A percentile compares a stretch with the other conserved stretches of the same genome.
These are phyloP conservation scores for Tarenaya hassleriana DNA, from an alignment of 345 rosid genomes.

Conservation along the genomic window DNA sequence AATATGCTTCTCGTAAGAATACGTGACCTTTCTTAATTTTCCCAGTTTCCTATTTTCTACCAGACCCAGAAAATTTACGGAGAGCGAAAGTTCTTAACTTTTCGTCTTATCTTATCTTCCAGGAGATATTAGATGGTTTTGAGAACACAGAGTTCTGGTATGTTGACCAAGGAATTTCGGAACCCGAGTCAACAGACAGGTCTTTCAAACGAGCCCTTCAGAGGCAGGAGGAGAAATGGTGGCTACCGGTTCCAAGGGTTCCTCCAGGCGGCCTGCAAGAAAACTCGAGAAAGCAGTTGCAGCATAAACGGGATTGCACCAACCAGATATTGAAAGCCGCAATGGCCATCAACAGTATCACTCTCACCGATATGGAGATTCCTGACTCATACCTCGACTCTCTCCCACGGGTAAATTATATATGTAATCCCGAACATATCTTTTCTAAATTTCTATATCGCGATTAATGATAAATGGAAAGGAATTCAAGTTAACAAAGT, in stretches of 20 bases:
- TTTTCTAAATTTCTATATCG: no score
- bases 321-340: constrained; percentile 96
- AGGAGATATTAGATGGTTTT: constrained; percentile 92
- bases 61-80: neutral
- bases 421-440: no score
- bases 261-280: constrained; percentile 78
- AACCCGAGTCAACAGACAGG: constrained; percentile 59
- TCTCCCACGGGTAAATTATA: constrained; percentile 69
- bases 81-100: no score
- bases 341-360: constrained; percentile 84
- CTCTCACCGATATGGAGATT: constrained; percentile 82
- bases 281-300: constrained; percentile 67
- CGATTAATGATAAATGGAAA: no score
- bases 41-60: neutral
- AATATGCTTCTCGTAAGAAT: constrained; percentile 91
- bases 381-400: constrained; percentile 78
- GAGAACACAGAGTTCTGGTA: constrained; percentile 83
- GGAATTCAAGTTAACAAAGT: no score
- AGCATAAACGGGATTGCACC: constrained; percentile 90
- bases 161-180: constrained; percentile 84
- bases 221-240: constrained; percentile 99
- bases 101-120: neutral
- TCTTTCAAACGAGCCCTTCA: constrained; percentile 67
- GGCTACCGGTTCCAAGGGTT: constrained; percentile 96
- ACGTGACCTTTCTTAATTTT: neutral